Percentiles rank a stretch among this genome's conserved stretches.
phyloP scores from a whole-genome alignment of 148 eudicot genomes.

The Heliosperma pusillum region DNA sequence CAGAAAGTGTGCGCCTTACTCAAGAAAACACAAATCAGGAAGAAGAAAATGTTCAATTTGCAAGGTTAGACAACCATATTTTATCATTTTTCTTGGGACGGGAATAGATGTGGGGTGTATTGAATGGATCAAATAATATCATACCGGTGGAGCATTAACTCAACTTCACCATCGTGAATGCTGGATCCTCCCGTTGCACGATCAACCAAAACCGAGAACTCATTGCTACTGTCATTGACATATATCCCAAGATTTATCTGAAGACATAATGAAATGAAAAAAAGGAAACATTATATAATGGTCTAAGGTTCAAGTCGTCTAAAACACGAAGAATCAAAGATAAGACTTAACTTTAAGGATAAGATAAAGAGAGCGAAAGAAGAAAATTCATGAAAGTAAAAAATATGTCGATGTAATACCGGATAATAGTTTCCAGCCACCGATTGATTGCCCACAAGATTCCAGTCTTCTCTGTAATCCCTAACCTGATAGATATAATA shows the following conservation, averaged over 20 bases:
- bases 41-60: neutral
- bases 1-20: conserved; percentile 49
- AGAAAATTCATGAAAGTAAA: neutral
- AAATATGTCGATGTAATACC: conserved; percentile 31
- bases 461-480: conserved; percentile 75
- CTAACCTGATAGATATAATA: conserved; percentile 46
- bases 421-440: conserved; percentile 94
- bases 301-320: no score
- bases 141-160: conserved; percentile 87
- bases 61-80: neutral
- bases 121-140: conserved; percentile 7
- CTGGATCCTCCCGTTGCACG: conserved; percentile 90
- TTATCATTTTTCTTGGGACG: neutral
- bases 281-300: no score
- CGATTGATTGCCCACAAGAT: conserved; percentile 63
- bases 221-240: conserved; percentile 49
- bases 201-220: conserved; percentile 84
- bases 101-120: neutral
- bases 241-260: conserved; percentile 88
- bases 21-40: conserved; percentile 7
- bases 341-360: neutral
- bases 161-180: conserved; percentile 73
- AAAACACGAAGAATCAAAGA: neutral
- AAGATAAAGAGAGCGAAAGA: neutral
- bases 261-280: conserved; percentile 15